phyloP scores from a whole-genome alignment of 352 stramenopile genomes.

The Globisporangium irregulare region DNA sequence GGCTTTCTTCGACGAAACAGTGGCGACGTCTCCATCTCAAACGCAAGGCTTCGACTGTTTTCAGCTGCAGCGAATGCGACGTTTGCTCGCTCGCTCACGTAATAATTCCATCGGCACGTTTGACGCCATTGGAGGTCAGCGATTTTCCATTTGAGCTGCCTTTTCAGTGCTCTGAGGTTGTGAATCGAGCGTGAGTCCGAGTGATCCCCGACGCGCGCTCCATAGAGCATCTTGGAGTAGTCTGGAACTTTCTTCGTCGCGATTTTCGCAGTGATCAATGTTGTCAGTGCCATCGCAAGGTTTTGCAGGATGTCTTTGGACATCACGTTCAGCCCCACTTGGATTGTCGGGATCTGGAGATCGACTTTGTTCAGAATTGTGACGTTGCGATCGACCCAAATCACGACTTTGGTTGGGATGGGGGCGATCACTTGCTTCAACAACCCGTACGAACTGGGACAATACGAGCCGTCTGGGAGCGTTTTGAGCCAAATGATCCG shows the following conservation, averaged over 20 bases:
- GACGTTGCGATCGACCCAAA: conserved; percentile 51
- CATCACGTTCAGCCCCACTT: conserved; percentile 41
- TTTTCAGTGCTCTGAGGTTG: conserved; percentile 41
- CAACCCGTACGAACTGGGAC: conserved; percentile 52
- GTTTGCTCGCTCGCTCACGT: conserved; percentile 39
- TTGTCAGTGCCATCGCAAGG: conserved; percentile 28
- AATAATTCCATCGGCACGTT: conserved; percentile 52
- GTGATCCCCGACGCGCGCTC: background rate
- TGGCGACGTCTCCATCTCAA: conserved; percentile 48
- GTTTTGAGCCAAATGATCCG: conserved; percentile 63
- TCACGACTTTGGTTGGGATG: conserved; percentile 49
- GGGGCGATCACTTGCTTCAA: conserved; percentile 65
- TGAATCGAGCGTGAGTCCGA: conserved; percentile 28
- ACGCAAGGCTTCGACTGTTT: conserved; percentile 25
- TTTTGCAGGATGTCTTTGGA: conserved; percentile 73
- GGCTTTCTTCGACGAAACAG: conserved; percentile 35
- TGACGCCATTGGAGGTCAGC: conserved; percentile 52
- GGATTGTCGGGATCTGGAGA: conserved; percentile 55
- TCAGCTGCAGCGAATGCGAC: conserved; percentile 41
- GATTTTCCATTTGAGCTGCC: conserved; percentile 68
- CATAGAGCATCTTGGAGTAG: conserved; percentile 34
- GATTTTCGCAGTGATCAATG: conserved; percentile 44
- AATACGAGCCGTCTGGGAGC: conserved; percentile 55
- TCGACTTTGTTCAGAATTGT: conserved; percentile 40
- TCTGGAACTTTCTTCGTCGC: conserved; percentile 33